Conservation (phyloP, 306 rosid species). For the Cicer arietinum region DNA sequence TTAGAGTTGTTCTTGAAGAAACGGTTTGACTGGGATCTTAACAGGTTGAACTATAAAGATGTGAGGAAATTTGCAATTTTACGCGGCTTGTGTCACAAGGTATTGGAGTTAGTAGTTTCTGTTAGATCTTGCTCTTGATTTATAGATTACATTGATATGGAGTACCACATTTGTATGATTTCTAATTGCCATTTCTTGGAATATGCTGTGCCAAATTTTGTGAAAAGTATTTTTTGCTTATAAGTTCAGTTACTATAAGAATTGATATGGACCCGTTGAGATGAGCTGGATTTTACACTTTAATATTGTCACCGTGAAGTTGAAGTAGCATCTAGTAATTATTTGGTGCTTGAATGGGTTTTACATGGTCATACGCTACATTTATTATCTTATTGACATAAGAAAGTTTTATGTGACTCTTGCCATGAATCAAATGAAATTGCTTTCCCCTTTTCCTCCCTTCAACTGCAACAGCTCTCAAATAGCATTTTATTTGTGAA, state of each 20-base stretch:
- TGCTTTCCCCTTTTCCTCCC: neutral
- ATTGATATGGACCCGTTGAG: slow-evolving; percentile 1
- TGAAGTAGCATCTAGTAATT: slow-evolving; percentile 12
- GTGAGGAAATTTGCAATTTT: slow-evolving; percentile 89
- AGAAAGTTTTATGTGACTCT: slow-evolving; percentile 14
- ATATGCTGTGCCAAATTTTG: slow-evolving; percentile 17
- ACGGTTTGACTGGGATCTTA: slow-evolving; percentile 86
- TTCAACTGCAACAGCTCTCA: slow-evolving; percentile 29
- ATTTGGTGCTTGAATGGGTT: neutral
- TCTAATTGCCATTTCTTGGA: slow-evolving; percentile 11
- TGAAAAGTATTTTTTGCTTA: slow-evolving; percentile 17
- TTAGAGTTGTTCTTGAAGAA: slow-evolving; percentile 77
- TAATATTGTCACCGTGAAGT: slow-evolving; percentile 20
- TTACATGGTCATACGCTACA: slow-evolving; percentile 16
- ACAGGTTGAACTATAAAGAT: slow-evolving; percentile 66
- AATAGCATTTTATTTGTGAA: slow-evolving; percentile 4
- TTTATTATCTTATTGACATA: slow-evolving; percentile 5
- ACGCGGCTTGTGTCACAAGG: slow-evolving; percentile 98
- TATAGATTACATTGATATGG: slow-evolving; percentile 26
- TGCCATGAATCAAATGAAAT: slow-evolving; percentile 16
- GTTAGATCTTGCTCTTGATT: slow-evolving; percentile 38
- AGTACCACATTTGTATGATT: slow-evolving; percentile 18
- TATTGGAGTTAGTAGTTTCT: slow-evolving; percentile 43
- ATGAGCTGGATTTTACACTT: slow-evolving; percentile 11
- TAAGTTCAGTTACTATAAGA: slow-evolving; percentile 19